A percentile compares a stretch with the other conserved stretches of the same genome.
phyloP scores from a whole-genome alignment of 2,329 filamentous ascomycete species.

The Alternaria consortialis region DNA sequence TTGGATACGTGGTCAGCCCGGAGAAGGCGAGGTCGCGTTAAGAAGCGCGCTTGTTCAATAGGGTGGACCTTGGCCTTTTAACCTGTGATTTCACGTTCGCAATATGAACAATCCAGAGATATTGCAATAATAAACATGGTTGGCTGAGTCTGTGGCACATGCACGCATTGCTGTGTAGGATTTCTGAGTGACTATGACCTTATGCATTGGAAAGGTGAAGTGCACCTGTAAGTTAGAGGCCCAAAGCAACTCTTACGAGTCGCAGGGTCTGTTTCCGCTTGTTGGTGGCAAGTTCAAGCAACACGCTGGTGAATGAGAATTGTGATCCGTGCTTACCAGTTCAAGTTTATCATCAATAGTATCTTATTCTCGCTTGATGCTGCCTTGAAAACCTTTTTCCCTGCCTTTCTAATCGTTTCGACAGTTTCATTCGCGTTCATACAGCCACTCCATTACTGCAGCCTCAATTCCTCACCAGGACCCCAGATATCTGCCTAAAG shows the following conservation, averaged over 20 bases:
- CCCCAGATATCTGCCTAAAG: too few species aligned
- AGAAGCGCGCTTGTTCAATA: neutral
- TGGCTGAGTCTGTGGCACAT: neutral
- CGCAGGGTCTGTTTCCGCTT: neutral
- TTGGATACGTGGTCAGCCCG: neutral
- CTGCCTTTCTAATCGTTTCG: neutral
- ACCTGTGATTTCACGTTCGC: too few species aligned
- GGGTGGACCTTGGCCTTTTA: neutral
- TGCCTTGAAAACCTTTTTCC: neutral
- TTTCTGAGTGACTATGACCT: neutral
- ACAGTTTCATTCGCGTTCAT: neutral
- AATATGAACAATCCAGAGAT: too few species aligned
- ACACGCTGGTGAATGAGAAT: neutral
- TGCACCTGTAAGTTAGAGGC: too few species aligned
- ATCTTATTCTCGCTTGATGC: neutral
- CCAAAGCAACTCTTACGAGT: neutral
- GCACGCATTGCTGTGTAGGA: neutral
- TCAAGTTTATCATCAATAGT: neutral
- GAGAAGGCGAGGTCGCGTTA: neutral
- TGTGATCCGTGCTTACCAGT: neutral
- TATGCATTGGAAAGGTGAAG: neutral
- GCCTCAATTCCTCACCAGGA: neutral
- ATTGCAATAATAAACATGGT: too few species aligned
- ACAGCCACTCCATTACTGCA: neutral
- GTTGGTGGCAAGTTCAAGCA: neutral